Base-by-base conservation (phyloP, 129 eudicot species). In the Helianthus tuberosus region DNA sequence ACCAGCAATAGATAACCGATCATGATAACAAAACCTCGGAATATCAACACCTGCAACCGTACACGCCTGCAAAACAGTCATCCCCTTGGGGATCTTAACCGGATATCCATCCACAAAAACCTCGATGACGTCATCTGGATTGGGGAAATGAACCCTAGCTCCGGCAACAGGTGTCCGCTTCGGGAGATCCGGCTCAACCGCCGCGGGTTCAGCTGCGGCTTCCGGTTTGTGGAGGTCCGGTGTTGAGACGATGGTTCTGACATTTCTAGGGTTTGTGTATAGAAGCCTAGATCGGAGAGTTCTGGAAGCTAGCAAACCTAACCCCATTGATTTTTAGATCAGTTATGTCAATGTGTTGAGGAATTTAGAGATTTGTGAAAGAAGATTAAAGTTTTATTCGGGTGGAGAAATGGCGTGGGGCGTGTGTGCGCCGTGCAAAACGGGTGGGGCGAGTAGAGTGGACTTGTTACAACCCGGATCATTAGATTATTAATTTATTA, bases 51-150 rank as follows among this genome's bases (percentile, higher is more conserved):
- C 98, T 2, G 96, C 98, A 50, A 89, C 78, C 79, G 84, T 86
- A 55, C 98, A 93, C 6, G 98, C 98, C 80, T 93, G 98, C 8
- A 93, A 84, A 11, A 95, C 68, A 5, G 99, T 86, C 88, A 91
- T 85, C 13, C 99, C 99, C 79, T 95, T 95, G 0, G 99, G 99
- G 86, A 95, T 81, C 83, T 91, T 95, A 71, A 95, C 99, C 11
- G 99, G 89, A 64, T 87, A 95, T 0, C 99, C 99, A 75, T 95
- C 99, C 0, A 95, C 99, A 75, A 87, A 88, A 0, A 95, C 99
- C 85, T 95, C 99, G 61, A 95, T 91, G 3, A 80, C 99, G 12
- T 95, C 99, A n/a, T 95, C 99, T 0, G 96, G 99, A 41, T 89
- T 91, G 11, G 99, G 86, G 57, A 85, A 83, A 61, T 95, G 96